These are phyloP conservation scores for Vanrija sp. DNA, from an alignment of 1,284 basidiomycete species.

Conservation along the genomic window DNA sequence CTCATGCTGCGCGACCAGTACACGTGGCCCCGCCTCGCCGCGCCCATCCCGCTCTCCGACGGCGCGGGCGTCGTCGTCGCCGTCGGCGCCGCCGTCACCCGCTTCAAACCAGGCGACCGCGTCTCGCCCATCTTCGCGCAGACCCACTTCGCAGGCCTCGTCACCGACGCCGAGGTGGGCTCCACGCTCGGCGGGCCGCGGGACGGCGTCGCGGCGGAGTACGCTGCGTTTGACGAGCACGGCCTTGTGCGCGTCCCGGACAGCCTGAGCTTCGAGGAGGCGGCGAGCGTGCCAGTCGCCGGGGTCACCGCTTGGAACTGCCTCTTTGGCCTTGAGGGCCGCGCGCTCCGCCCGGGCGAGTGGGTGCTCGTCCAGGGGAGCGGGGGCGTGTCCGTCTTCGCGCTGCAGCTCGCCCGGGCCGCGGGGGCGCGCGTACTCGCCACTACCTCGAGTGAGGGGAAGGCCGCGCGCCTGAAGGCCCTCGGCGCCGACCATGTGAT, in stretches of 20 bases:
- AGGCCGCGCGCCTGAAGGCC: constrained; percentile 30
- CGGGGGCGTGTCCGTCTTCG: constrained; percentile 49
- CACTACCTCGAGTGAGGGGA: constrained; percentile 46
- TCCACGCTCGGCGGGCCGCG: constrained; percentile 54
- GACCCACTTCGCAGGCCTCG: constrained; percentile 46
- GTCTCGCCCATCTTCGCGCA: constrained; percentile 45
- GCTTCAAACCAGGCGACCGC: constrained; percentile 57
- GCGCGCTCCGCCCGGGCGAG: constrained; percentile 37
- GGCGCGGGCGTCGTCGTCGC: constrained; percentile 60
- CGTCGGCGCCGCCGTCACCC: constrained; percentile 55
- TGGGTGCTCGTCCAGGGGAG: constrained; percentile 49
- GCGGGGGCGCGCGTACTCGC: constrained; percentile 43
- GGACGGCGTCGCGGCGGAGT: constrained; percentile 59
- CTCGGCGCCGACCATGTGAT: constrained; percentile 41
- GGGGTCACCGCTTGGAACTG: constrained; percentile 49
- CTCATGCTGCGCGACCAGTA: constrained; percentile 8
- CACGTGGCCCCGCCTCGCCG: constrained; percentile 8
- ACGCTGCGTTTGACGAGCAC: constrained; percentile 50
- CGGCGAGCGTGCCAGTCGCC: constrained; percentile 45
- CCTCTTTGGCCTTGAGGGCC: constrained; percentile 39
- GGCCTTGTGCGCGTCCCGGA: constrained; percentile 36
- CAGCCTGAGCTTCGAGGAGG: constrained; percentile 43
- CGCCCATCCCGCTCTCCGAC: constrained; percentile 55
- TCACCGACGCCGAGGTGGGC: not conserved
- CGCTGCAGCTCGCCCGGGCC: constrained; percentile 45